Conservation (phyloP, 768 basidiomycete genomes). For the Suillus spraguei region DNA sequence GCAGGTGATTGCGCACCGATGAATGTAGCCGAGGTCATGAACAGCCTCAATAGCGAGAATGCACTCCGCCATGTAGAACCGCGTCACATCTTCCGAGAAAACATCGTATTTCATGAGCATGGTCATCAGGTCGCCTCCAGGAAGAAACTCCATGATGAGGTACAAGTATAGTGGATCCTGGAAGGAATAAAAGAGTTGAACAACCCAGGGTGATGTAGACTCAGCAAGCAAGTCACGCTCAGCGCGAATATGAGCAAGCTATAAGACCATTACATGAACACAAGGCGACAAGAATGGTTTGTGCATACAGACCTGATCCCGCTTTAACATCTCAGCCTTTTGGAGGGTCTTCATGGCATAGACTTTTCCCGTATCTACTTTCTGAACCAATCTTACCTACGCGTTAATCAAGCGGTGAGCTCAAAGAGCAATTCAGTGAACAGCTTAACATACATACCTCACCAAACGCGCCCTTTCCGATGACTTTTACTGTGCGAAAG, state of each 20-base stretch:
- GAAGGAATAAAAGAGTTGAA: constrained; percentile 97
- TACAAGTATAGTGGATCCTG: constrained; percentile 96
- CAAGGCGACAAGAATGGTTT: neutral
- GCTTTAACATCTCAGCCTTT: constrained; percentile 99
- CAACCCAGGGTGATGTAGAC: constrained; percentile 96
- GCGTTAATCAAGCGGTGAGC: constrained; percentile 14
- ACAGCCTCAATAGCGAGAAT: constrained; percentile 98
- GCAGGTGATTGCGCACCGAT: constrained; percentile 62
- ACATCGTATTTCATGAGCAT: constrained; percentile 99
- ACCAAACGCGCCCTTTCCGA: constrained; percentile 98
- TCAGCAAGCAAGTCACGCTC: constrained; percentile 97
- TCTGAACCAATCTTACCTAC: constrained; percentile 93
- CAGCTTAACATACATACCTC: constrained; percentile 60
- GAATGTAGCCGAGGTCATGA: constrained; percentile 98
- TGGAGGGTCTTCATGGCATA: constrained; percentile 99
- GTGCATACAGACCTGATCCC: constrained; percentile 78
- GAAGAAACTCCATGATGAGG: constrained; percentile 92
- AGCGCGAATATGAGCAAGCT: constrained; percentile 97
- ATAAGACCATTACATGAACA: constrained; percentile 15
- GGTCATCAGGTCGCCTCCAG: constrained; percentile 98
- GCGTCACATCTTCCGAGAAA: constrained; percentile 96
- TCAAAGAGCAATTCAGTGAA: neutral
- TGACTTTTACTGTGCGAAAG: constrained; percentile 97
- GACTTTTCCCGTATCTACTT: constrained; percentile 95
- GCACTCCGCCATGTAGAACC: constrained; percentile 99